Percentiles rank a stretch among this genome's conserved stretches.
These are phyloP conservation scores for Coelastrella sp. DNA, from an alignment of 139 green algal species.

Conservation along the genomic window DNA sequence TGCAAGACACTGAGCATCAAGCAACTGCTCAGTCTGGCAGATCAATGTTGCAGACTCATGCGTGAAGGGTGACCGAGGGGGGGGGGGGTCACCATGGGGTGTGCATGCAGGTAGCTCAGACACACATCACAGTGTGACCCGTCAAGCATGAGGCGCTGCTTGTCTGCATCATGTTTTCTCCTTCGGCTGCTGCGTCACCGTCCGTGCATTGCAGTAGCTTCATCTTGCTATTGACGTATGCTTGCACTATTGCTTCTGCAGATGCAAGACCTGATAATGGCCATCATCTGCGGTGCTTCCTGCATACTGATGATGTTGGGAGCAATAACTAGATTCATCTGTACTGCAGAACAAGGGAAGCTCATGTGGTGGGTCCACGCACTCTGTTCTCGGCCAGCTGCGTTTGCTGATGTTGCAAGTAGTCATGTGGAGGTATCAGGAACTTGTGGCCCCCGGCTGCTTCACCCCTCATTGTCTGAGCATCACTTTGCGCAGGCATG, in stretches of 20 bases:
- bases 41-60: not conserved
- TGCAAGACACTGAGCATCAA: not conserved
- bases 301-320: not conserved
- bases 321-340: constrained; percentile 4
- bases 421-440: not conserved
- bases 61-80: too few species aligned
- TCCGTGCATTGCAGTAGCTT: too few species aligned
- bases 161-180: not conserved
- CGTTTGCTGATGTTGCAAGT: not conserved
- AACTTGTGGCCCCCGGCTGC: too few species aligned
- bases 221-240: not conserved
- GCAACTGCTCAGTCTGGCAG: not conserved
- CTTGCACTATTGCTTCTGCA: too few species aligned
- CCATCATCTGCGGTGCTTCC: not conserved
- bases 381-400: not conserved
- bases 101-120: too few species aligned
- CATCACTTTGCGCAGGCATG: too few species aligned
- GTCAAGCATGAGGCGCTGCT: not conserved
- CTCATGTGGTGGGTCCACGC: not conserved
- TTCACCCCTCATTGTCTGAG: too few species aligned
- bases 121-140: not conserved
- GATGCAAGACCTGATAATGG: constrained; percentile 2
- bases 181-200: not conserved
- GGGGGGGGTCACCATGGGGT: too few species aligned
- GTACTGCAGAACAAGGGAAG: not conserved